Percentiles rank a stretch among this genome's conserved stretches.
Evolutionary conservation across 257 asterid species (phyloP).

Genomic region (Penstemon davidsonii): DNA sequence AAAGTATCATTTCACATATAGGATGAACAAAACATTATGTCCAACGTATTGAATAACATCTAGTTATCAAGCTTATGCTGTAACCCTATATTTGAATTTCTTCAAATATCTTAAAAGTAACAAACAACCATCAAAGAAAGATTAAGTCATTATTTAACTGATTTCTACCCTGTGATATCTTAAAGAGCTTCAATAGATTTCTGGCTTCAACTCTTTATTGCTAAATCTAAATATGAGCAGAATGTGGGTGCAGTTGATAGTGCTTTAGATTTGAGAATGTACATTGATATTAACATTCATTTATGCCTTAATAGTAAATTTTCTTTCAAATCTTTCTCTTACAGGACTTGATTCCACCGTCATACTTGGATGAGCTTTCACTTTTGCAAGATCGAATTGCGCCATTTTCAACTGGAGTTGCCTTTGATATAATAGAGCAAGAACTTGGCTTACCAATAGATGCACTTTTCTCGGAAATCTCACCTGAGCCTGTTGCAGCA

Average conservation of each 20-base stretch:
- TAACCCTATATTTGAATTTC: not conserved
- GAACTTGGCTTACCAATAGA: constrained; percentile 86
- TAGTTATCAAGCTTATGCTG: constrained; percentile 14
- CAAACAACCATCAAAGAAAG: not conserved
- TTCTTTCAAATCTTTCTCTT: constrained; percentile 21
- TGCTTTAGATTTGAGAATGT: constrained; percentile 22
- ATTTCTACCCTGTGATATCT: not conserved
- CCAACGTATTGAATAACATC: not conserved
- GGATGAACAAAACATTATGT: not conserved
- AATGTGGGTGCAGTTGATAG: not conserved
- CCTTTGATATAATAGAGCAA: constrained; percentile 79
- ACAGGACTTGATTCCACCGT: constrained; percentile 92
- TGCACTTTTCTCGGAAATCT: constrained; percentile 78
- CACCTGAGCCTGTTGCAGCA: constrained; percentile 97
- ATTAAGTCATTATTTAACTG: not conserved
- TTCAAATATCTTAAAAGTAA: not conserved
- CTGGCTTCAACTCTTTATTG: constrained; percentile 14
- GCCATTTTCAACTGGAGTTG: constrained; percentile 84
- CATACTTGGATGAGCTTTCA: constrained; percentile 91
- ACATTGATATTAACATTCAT: constrained; percentile 12
- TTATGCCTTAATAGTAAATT: constrained; percentile 16
- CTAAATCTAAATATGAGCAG: constrained; percentile 16
- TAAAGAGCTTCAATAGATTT: not conserved
- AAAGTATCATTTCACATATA: not conserved
- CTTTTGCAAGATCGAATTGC: constrained; percentile 89